Percentiles rank a stretch among this genome's conserved stretches.
phyloP scores from a whole-genome alignment of 345 rosid genomes.

The Hibiscus trionum region DNA sequence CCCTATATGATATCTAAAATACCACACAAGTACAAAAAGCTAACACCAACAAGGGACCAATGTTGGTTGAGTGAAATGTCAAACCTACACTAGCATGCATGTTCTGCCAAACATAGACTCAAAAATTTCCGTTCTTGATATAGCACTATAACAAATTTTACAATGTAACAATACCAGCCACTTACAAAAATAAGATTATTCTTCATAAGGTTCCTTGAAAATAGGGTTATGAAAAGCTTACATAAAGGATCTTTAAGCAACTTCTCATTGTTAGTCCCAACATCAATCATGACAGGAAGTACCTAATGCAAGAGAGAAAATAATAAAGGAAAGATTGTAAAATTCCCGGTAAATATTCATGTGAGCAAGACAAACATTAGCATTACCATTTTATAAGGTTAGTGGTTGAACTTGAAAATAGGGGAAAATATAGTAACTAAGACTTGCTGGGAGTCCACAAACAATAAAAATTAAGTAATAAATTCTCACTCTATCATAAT shows the following conservation, averaged over 20 bases:
- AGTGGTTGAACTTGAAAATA: background rate
- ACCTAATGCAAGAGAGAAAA: slow-evolving; percentile 41
- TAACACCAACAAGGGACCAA: background rate
- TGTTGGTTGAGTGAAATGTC: background rate
- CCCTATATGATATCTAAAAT: background rate
- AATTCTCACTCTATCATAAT: background rate
- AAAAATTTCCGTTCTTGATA: background rate
- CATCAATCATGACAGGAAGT: slow-evolving; percentile 98
- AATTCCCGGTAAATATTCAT: background rate
- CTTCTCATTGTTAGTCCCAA: slow-evolving; percentile 95
- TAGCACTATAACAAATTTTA: background rate
- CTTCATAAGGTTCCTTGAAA: background rate
- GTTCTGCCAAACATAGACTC: background rate
- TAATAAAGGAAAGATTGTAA: background rate
- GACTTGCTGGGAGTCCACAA: background rate
- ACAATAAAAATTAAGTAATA: background rate
- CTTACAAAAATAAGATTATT: background rate
- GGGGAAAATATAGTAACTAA: background rate
- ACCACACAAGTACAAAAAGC: background rate
- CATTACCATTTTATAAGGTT: background rate
- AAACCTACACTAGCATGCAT: background rate
- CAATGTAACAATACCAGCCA: background rate
- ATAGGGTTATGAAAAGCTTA: slow-evolving; percentile 33
- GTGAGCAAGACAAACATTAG: background rate
- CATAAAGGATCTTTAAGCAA: slow-evolving; percentile 76